phyloP scores from a whole-genome alignment of 345 rosid species.

The Trapa bicornis region DNA sequence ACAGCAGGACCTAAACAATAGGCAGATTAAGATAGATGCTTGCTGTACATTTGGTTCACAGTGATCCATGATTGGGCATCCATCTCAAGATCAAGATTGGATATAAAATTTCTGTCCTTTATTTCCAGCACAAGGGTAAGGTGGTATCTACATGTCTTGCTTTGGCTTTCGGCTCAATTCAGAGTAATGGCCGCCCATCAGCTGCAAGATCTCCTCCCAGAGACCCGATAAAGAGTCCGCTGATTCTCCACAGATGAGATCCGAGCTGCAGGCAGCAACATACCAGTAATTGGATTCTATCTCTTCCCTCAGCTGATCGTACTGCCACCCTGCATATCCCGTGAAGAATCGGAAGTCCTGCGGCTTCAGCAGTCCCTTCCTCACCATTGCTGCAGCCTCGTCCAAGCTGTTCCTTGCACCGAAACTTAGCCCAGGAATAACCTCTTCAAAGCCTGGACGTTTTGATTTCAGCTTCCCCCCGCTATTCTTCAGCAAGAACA shows the following conservation, averaged over 20 bases:
- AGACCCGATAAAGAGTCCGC: constrained; percentile 36
- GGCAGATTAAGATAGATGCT: not conserved
- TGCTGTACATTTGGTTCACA: constrained; percentile 50
- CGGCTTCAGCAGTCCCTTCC: constrained; percentile 61
- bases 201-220: constrained; percentile 90
- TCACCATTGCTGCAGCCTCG: constrained; percentile 72
- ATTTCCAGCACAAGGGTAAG: not conserved
- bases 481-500: constrained; percentile 54
- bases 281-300: constrained; percentile 71
- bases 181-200: constrained; percentile 81
- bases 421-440: constrained; percentile 64
- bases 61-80: not conserved
- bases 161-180: constrained; percentile 85
- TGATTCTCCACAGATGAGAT: constrained; percentile 47
- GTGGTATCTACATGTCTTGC: constrained; percentile 48
- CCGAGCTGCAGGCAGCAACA: constrained; percentile 75
- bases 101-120: not conserved
- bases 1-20: constrained; percentile 7
- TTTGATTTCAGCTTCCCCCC: constrained; percentile 23
- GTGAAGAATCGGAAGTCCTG: constrained; percentile 78
- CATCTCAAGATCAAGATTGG: not conserved
- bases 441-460: constrained; percentile 64
- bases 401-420: constrained; percentile 72
- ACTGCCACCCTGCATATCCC: constrained; percentile 91
- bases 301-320: constrained; percentile 81